Base-by-base conservation (phyloP, 495 filamentous ascomycete species). In the Aspergillus sclerotioniger region DNA sequence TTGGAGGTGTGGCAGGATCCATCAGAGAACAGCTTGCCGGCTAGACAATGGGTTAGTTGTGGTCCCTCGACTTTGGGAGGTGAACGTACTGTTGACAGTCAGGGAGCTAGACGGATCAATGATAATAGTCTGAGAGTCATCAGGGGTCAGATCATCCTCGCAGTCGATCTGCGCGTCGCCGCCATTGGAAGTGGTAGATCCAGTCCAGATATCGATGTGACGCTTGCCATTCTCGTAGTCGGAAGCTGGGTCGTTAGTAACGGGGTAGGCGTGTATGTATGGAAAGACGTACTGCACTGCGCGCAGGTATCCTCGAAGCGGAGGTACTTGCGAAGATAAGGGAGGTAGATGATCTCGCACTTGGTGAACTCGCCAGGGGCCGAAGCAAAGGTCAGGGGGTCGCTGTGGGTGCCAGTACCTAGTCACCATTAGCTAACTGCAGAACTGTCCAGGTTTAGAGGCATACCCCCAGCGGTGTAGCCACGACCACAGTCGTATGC, bases 381-480 rank as follows among this genome's bases (percentile, higher is more conserved):
- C 9, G 71, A 71, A 19, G 78, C 79, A 35, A 80, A 76, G 9
- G 79, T 79, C 28, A 82, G 43, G 8, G 78, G 78, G 59, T 82
- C 70, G 35, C 56, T 56, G 57, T 70, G 78, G 3, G 75, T 76
- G 21, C 79, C 79, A 8, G 65, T 71, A 10, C 76, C 74, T 64
- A 37, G 37, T 12, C 5, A 16, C 32, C 21, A 45, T 48, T 6
- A 32, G 9, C 15, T 12, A 1, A 5, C 19, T 48, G 32, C 37
- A 12, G 45, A 25, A 8, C 10, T 16, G 45, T 7, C 10, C 8
- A 8, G 16, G 25, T 8, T 8, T 6, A 12, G 15, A 32, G 6
- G 25, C 32, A 29, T 52, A 21, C 69, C 65, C 6, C 67, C 67
- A 20, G 69, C 61, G 29, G 20, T 61, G 53, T 66, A 54, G 9